A percentile compares a stretch with the other conserved stretches of the same genome.
Evolutionary conservation across 2,329 filamentous ascomycete genomes (phyloP).

Genomic region (Trichophyton verrucosum): DNA sequence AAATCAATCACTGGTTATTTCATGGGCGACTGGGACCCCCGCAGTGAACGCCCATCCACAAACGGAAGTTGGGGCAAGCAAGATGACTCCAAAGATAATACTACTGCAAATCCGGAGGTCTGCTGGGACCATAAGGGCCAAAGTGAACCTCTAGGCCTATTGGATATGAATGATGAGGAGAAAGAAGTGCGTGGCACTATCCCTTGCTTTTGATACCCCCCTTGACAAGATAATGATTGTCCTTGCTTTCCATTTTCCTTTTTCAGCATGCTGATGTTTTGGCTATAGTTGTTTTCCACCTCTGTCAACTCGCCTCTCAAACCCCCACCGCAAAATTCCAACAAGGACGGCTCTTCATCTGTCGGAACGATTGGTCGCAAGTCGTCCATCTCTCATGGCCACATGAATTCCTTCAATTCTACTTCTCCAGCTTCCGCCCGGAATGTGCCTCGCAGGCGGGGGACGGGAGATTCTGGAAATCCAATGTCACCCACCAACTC

Average conservation of each 20-base stretch:
- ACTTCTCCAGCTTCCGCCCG: conserved; percentile 62
- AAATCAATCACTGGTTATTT: conserved; percentile 57
- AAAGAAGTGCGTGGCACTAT: conserved; percentile 41
- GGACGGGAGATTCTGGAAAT: conserved; percentile 59
- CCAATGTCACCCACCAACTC: conserved; percentile 38
- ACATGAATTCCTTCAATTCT: conserved; percentile 52
- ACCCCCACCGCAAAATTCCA: conserved; percentile 55
- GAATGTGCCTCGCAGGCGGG: conserved; percentile 66
- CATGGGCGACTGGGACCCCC: conserved; percentile 66
- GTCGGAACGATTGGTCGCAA: conserved; percentile 53
- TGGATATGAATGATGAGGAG: conserved; percentile 58
- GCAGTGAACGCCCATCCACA: conserved; percentile 50
- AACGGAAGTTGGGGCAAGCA: conserved; percentile 63
- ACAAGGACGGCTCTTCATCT: conserved; percentile 42
- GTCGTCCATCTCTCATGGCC: conserved; percentile 60
- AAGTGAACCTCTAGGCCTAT: conserved; percentile 57
- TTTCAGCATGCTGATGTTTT: conserved; percentile 10
- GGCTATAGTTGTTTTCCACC: conserved; percentile 56
- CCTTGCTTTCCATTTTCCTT: too few species aligned
- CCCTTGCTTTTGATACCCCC: conserved; percentile 1
- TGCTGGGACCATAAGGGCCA: conserved; percentile 74
- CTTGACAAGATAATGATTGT: neutral
- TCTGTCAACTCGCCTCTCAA: conserved; percentile 94
- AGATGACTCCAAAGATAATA: conserved; percentile 58
- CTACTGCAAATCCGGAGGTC: conserved; percentile 66